Percentiles rank a stretch among this genome's conserved stretches.
phyloP scores from a whole-genome alignment of 257 asterid genomes.

The Nicotiana paniculata region DNA sequence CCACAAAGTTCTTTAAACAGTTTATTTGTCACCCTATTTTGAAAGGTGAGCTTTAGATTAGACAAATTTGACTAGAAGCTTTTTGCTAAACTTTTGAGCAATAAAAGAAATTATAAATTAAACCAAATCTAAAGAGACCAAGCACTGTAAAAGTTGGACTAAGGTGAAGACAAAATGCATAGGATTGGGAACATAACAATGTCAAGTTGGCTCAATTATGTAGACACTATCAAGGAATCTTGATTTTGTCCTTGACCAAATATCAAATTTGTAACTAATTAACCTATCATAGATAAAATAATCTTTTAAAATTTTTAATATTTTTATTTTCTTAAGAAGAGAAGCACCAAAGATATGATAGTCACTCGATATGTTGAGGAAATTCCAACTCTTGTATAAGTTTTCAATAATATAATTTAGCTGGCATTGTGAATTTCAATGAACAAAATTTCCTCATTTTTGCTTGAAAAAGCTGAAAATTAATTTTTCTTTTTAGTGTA shows the following conservation, averaged over 20 bases:
- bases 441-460: background rate
- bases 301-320: background rate
- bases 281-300: background rate
- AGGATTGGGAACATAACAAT: conserved; percentile 8
- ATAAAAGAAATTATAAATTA: background rate
- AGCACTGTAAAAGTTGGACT: conserved; percentile 11
- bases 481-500: too few relatives aligned
- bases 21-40: conserved; percentile 13
- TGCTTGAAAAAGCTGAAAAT: background rate
- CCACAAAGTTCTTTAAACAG: conserved; percentile 19
- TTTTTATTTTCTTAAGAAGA: background rate
- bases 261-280: too few relatives aligned
- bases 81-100: conserved; percentile 23
- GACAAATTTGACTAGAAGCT: conserved; percentile 41
- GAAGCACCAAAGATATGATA: background rate
- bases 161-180: conserved; percentile 16
- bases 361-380: background rate
- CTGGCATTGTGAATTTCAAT: background rate
- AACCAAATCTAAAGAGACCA: background rate
- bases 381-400: background rate
- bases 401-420: background rate
- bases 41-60: conserved; percentile 31
- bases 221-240: background rate
- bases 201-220: conserved; percentile 9
- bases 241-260: background rate